Conservation (phyloP, 352 stramenopile species). For the Phytophthora hybrid region DNA sequence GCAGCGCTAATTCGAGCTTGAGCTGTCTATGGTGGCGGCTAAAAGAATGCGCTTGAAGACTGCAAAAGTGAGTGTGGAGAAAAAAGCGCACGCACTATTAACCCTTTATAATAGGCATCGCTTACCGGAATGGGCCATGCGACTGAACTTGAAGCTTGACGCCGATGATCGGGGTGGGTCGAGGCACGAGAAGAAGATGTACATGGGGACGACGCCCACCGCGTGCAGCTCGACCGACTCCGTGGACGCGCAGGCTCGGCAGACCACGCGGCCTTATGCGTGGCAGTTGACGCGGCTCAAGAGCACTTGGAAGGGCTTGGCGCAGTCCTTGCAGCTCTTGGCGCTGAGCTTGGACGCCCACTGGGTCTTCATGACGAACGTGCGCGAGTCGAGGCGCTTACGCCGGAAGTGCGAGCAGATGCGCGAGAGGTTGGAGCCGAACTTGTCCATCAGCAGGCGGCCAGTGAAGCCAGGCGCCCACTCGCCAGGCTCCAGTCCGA, state of each 20-base stretch:
- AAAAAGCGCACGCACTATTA: too few relatives aligned
- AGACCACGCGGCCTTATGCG: conserved; percentile 49
- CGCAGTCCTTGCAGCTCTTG: conserved; percentile 47
- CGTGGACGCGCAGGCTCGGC: conserved; percentile 45
- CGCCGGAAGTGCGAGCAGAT: conserved; percentile 62
- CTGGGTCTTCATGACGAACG: conserved; percentile 57
- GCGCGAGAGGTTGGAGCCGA: conserved; percentile 48
- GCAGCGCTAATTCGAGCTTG: too few relatives aligned
- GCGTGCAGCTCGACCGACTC: conserved; percentile 49
- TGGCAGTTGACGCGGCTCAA: conserved; percentile 54
- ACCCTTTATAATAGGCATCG: too few relatives aligned
- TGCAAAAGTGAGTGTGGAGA: too few relatives aligned
- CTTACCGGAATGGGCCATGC: too few relatives aligned
- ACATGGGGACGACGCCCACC: conserved; percentile 51
- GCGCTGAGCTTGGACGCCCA: conserved; percentile 45
- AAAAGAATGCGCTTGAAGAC: too few relatives aligned
- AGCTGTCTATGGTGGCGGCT: too few relatives aligned
- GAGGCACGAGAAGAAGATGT: conserved; percentile 52
- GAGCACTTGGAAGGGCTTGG: conserved; percentile 46
- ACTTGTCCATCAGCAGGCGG: conserved; percentile 52
- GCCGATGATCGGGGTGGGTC: too few relatives aligned
- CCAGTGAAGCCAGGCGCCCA: conserved; percentile 44
- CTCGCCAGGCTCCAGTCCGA: conserved; percentile 51
- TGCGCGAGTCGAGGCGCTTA: conserved; percentile 52
- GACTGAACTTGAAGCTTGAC: too few relatives aligned